phyloP scores from a whole-genome alignment of 1,284 basidiomycete species.

The Puccinia sorghi region DNA sequence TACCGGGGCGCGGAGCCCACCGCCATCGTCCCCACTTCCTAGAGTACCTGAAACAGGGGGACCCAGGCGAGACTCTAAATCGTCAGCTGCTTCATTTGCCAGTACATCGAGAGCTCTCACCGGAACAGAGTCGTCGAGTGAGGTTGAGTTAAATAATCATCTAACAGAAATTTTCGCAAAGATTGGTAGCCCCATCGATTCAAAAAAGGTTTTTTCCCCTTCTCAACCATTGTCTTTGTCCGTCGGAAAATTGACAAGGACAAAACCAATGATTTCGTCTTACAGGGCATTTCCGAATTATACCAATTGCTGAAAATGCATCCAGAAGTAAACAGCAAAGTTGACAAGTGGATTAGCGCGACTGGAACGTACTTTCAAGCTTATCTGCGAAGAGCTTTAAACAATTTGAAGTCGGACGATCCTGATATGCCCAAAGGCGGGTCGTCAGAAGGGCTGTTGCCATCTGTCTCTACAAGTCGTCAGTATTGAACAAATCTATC shows the following conservation, averaged over 20 bases:
- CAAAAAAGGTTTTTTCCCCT: conserved; percentile 36
- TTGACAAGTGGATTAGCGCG: conserved; percentile 63
- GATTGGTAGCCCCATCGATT: conserved; percentile 47
- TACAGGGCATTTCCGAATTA: conserved; percentile 81
- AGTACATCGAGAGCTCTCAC: conserved; percentile 13
- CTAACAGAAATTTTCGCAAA: conserved; percentile 49
- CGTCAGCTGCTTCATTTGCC: conserved; percentile 26
- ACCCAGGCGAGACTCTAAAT: conserved; percentile 30
- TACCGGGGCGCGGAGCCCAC: not conserved
- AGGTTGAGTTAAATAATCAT: conserved; percentile 47
- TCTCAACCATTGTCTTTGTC: not conserved
- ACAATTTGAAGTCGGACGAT: conserved; percentile 55
- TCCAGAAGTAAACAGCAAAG: conserved; percentile 79
- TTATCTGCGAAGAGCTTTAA: conserved; percentile 60
- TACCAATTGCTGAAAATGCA: conserved; percentile 91
- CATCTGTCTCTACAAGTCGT: conserved; percentile 5
- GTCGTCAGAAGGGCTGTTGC: not conserved
- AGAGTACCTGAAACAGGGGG: not conserved
- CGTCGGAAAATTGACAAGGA: not conserved
- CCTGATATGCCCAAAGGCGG: conserved; percentile 24
- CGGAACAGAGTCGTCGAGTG: conserved; percentile 13
- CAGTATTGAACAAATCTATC: conserved; percentile 4
- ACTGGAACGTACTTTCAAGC: conserved; percentile 61
- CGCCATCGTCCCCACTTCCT: conserved; percentile 2
- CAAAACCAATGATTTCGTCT: not conserved